Evolutionary conservation across 768 basidiomycete species (phyloP).

Genomic region (Coprinopsis cinerea): DNA sequence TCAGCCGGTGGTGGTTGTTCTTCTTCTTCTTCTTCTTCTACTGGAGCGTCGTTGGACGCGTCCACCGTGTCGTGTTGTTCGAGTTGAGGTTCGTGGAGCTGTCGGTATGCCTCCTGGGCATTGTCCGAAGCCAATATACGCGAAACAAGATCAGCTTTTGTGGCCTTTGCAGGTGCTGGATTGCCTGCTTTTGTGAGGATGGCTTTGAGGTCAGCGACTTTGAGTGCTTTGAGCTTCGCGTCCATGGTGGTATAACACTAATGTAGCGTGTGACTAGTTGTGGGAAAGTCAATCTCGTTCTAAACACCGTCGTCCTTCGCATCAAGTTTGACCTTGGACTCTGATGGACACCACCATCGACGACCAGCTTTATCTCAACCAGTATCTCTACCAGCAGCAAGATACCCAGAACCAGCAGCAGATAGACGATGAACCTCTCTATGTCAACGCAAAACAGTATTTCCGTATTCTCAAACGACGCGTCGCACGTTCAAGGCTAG

Average conservation of each 20-base stretch:
- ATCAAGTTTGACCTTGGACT: conserved; percentile 12
- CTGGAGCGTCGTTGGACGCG: not conserved
- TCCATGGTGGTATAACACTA: conserved; percentile 25
- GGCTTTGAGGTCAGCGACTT: conserved; percentile 63
- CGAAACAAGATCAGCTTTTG: conserved; percentile 62
- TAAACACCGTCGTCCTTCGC: too few species aligned
- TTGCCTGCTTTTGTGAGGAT: conserved; percentile 50
- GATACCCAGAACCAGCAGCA: conserved; percentile 17
- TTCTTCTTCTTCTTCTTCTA: conserved; percentile 23
- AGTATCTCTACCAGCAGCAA: conserved; percentile 14
- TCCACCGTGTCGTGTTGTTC: not conserved
- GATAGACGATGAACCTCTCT: conserved; percentile 94
- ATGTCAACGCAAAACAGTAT: conserved; percentile 99
- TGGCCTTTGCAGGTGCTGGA: conserved; percentile 47
- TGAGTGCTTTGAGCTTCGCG: conserved; percentile 51
- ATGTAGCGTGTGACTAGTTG: conserved; percentile 18
- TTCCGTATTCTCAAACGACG: conserved; percentile 96
- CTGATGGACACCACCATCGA: conserved; percentile 15
- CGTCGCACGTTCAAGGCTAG: conserved; percentile 82
- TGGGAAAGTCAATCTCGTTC: too few species aligned
- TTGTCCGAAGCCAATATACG: conserved; percentile 48
- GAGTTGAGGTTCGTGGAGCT: conserved; percentile 27
- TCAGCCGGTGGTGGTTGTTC: conserved; percentile 8
- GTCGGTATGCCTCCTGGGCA: conserved; percentile 47
- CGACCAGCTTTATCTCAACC: conserved; percentile 18